Base-by-base conservation (phyloP, 192 early-diverging fungal genomes). In the Allomyces macrogynus region DNA sequence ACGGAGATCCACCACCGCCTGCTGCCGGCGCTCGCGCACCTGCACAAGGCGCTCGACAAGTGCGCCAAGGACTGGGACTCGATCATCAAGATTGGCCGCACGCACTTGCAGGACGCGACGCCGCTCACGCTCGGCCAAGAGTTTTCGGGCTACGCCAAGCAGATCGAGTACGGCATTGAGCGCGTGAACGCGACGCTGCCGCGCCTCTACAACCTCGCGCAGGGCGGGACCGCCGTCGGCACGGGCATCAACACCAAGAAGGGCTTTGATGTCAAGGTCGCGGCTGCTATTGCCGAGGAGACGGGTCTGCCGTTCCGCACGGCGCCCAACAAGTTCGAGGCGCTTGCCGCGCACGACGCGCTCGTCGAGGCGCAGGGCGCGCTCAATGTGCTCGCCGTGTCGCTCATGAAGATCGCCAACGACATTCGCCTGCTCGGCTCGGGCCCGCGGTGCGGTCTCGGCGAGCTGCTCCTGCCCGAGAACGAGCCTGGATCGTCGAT, bases 241-340 rank as follows among this genome's bases (percentile, higher is more conserved):
- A 99, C 92, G 62, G 95, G 96, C 32, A 77, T 99, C 68, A 99
- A 99, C 83, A 93, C 96, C 26, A 81, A 81, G 64, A 84, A 82
- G 68, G 93, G 92, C 8, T 99, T 96, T 73, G 94, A 91, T 73
- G 83, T 80, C 62, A 85, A 86, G 73, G 86, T 99, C 66, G 92
- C 94, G 8, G 83, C 78, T 42, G 87, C 89, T 70, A 93, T 99
- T 70, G 78, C 94, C 26, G 71, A 81, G 63, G 84, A 88, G 69
- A 95, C 96, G 25, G 89, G 88, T 62, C 78, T 90, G 64, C 86
- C 87, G 54, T 99, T 99, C 83, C 76, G 81, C 68, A 89, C 94
- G 43, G 96, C 96, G 20, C 92, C 94, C 65, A 99, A 99, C 84
- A 99, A 99, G 84, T 99, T 99, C 66, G 96, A 99, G 76, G 93